phyloP scores from a whole-genome alignment of 495 filamentous ascomycete species.

The Podospora pseudocomata region DNA sequence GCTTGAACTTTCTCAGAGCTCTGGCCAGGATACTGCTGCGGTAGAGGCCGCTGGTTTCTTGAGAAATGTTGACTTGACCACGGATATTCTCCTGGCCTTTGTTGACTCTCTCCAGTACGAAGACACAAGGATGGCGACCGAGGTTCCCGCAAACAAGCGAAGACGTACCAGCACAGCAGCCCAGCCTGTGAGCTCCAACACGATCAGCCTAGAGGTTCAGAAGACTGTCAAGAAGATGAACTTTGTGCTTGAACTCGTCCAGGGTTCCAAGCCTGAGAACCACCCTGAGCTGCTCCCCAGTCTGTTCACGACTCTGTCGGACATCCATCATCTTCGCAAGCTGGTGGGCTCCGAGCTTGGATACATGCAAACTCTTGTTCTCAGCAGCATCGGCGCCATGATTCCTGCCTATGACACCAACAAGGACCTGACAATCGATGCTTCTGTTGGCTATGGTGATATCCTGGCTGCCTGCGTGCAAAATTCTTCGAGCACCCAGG shows the following conservation, averaged over 20 bases:
- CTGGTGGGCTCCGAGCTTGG: conserved; percentile 71
- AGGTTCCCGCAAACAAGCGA: conserved; percentile 67
- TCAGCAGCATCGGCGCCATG: conserved; percentile 74
- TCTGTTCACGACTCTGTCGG: conserved; percentile 77
- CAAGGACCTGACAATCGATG: conserved; percentile 62
- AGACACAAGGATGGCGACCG: conserved; percentile 56
- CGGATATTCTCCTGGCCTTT: conserved; percentile 64
- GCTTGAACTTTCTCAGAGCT: conserved; percentile 41
- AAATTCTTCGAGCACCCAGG: conserved; percentile 78
- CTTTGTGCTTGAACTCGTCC: conserved; percentile 83
- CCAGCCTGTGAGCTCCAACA: conserved; percentile 36
- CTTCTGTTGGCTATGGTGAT: conserved; percentile 73
- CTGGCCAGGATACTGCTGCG: conserved; percentile 34
- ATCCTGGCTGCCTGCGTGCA: conserved; percentile 88
- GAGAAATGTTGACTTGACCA: conserved; percentile 62
- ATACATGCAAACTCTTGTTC: conserved; percentile 76
- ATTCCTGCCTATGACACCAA: conserved; percentile 66
- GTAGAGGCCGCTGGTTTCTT: conserved; percentile 64
- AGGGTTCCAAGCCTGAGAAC: conserved; percentile 65
- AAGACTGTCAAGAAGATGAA: conserved; percentile 68
- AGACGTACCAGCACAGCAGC: conserved; percentile 70
- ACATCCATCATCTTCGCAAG: conserved; percentile 73
- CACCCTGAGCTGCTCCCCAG: conserved; percentile 70
- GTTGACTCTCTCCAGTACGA: conserved; percentile 61
- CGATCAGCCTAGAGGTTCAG: conserved; percentile 49